Evolutionary conservation across 495 filamentous ascomycete species (phyloP), one percentile per base, ranked within the genome.

Genomic region (Lophiotrema nucula): DNA sequence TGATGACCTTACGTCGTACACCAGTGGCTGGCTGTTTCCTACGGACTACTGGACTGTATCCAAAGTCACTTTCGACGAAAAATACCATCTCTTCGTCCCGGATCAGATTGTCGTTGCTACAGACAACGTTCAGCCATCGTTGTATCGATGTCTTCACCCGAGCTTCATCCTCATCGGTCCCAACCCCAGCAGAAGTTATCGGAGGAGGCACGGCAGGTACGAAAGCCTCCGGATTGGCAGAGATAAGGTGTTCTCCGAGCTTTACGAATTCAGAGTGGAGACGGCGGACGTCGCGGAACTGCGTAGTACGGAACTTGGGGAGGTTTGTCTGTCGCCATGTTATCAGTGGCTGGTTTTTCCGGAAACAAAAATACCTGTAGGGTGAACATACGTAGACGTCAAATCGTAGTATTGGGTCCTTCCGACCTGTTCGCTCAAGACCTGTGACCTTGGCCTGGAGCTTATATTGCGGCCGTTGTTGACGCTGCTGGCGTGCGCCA

Each of bases 261-360:
- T 97, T 97, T 54, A 86, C 79, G 65, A 99, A 99, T 69, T 99
- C 95, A 43, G 89, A 88, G 72, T 99, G 93, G 22, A 93, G 88
- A 37, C 95, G 88, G 56, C 93, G 88, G 50, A 99, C 88, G 70
- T 97, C 95, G 67, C 95, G 90, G 72, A 96, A 97, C 70, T 97
- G 95, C 8, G 95, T 97, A 1, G 95, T 97, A 60, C 95, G 82
- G 74, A 96, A 99, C 63, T 92, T 91, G 45, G 92, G 92, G 16
- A 99, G 88, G 74, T 97, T 97, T 53, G 95, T 97, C 95, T 97
- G 51, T n/a, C n/a, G n/a, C n/a, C n/a, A n/a, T n/a, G n/a, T n/a
- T n/a, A n/a, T n/a, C 4, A n/a, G 31, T 8, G 31, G 31, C n/a
- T 8, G 8, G 31, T 35, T 35, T n/a, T n/a, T n/a, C n/a, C n/a